Conservation (phyloP, 2,329 filamentous ascomycete species). For the Hymenoscyphus fructigenus region DNA sequence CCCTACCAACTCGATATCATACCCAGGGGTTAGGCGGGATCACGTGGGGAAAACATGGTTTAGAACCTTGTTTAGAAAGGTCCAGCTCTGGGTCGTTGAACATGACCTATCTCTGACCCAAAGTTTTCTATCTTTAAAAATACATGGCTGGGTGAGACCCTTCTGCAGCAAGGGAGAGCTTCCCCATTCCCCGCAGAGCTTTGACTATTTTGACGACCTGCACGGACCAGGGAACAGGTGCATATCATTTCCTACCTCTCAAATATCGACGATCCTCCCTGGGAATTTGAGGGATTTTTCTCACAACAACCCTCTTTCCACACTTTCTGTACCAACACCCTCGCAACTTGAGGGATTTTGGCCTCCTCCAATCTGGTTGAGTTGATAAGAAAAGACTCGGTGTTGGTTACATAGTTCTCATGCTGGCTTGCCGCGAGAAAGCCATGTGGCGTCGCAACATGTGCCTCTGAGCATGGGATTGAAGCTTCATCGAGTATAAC, state of each 20-base stretch:
- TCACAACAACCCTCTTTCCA: not conserved
- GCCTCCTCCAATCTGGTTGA: conserved; percentile 34
- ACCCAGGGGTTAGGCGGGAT: too few relatives aligned
- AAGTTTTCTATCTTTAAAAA: not conserved
- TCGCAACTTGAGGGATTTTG: conserved; percentile 26
- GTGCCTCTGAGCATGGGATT: not conserved
- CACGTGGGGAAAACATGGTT: too few relatives aligned
- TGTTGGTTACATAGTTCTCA: not conserved
- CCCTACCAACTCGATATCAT: too few relatives aligned
- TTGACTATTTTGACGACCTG: not conserved
- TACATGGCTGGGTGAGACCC: not conserved
- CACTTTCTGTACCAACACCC: not conserved
- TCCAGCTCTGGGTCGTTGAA: too few relatives aligned
- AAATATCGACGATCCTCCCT: not conserved
- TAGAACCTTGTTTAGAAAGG: too few relatives aligned
- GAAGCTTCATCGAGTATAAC: not conserved
- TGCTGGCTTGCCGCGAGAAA: conserved; percentile 2
- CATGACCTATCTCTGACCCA: too few relatives aligned
- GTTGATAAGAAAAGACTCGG: conserved; percentile 23
- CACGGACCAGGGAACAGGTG: not conserved
- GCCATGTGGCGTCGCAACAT: not conserved
- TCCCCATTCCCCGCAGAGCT: not conserved
- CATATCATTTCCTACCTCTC: not conserved
- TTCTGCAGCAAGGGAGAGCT: not conserved
- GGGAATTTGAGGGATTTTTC: conserved; percentile 10